Evolutionary conservation across 2,329 filamentous ascomycete genomes (phyloP), one percentile per base, ranked within the genome.

Genomic region (Colletotrichum zoysiae): DNA sequence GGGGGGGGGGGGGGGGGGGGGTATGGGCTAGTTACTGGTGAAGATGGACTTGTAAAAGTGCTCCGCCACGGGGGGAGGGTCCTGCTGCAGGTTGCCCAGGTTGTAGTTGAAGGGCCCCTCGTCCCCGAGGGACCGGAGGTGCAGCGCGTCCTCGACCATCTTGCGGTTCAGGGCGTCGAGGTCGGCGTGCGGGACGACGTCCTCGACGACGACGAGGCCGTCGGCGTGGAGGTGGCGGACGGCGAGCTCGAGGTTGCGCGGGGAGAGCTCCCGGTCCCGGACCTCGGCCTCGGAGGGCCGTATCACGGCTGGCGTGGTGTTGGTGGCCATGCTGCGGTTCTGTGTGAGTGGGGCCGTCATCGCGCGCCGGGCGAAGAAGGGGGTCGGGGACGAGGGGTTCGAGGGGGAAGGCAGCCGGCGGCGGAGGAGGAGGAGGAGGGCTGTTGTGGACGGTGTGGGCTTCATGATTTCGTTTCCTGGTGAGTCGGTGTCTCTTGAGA

Each of bases 81-180:
- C 88, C 76, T 91, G 89, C 73, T 91, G 89, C 44, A 90, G 81
- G 73, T 90, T 91, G 1, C 87, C 88, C 59, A 84, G 84, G 75
- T 91, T 90, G 76, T 91, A 91, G 74, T 91, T 91, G 81, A 86
- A 91, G 0, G 87, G 88, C 0, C 86, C 84, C 20, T 88, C 82
- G 26, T 89, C 84, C 2, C 88, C 87, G 42, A 82, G 80, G 0
- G 80, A 81, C 68, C 87, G 86, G 2, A 91, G 81, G 4, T 78
- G 76, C 2, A 81, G 82, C 1, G 89, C 89, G 76, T 92, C 89
- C 57, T 86, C 46, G 1, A 88, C 83, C 89, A 92, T 92, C 74
- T 86, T 88, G 57, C 75, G 73, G 75, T 91, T 91, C 48, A 92
- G 79, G 8, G 76, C 75, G 74, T 91, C 87, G 3, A 91, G 78